Evolutionary conservation across 306 rosid genomes (phyloP).

Genomic region (Trichosanthes cucumerina): DNA sequence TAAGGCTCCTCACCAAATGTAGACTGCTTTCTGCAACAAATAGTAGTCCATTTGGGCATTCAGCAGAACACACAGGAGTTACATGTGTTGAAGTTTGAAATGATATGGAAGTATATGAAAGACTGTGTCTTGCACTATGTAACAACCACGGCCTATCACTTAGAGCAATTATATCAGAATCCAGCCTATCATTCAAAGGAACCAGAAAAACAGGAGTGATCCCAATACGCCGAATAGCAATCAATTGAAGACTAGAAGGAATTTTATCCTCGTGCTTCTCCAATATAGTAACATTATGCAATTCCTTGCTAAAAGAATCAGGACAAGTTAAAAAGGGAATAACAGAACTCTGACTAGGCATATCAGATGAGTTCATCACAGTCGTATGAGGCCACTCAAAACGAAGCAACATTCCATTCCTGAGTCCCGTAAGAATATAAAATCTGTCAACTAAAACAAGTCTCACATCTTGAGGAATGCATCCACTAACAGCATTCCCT

Average conservation of each 20-base stretch:
- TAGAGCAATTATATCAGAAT: conserved; percentile 74
- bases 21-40: conserved; percentile 84
- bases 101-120: conserved; percentile 88
- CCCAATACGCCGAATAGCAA: conserved; percentile 86
- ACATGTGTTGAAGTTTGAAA: conserved; percentile 85
- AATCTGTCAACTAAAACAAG: conserved; percentile 68
- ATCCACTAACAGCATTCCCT: conserved; percentile 74
- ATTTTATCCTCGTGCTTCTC: conserved; percentile 24
- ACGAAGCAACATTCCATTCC: conserved; percentile 94
- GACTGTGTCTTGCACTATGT: conserved; percentile 88
- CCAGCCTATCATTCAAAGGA: conserved; percentile 72
- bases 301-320: conserved; percentile 17
- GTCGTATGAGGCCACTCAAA: conserved; percentile 67
- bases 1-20: conserved; percentile 61
- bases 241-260: conserved; percentile 63
- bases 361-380: conserved; percentile 19
- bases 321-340: conserved; percentile 36
- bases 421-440: conserved; percentile 79
- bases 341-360: conserved; percentile 19
- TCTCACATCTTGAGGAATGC: conserved; percentile 90
- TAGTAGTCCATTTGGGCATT: conserved; percentile 85
- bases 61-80: conserved; percentile 76
- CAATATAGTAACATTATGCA: conserved; percentile 17
- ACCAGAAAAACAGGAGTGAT: conserved; percentile 92
- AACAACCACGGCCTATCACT: conserved; percentile 96